Base-by-base conservation (phyloP, 176 grass and related monocot genomes). In the Triticum turgidum region DNA sequence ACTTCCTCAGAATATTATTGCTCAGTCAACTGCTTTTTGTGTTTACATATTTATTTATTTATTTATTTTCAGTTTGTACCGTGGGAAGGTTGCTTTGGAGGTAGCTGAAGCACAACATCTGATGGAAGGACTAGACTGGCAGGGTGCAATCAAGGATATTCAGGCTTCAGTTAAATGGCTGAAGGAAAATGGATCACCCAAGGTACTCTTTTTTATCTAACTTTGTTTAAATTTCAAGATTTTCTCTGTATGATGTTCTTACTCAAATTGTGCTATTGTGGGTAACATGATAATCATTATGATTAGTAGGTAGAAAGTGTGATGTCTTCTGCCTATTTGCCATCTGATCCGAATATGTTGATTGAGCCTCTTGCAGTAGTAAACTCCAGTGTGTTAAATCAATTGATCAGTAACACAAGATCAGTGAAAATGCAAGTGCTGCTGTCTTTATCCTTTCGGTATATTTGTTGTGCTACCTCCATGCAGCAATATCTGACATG, bases 111-210 rank as follows among this genome's bases (percentile, higher is more conserved):
- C 96, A 25, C 93, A 94, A 3, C 96, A 92, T 82, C 83, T 98
- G 81, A 94, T 96, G 90, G 89, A 94, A 14, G 93, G 92, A 85
- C 87, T 98, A 10, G 93, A 98, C 41, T 98, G 93, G 96, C 87
- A 73, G 52, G 92, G 92, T 59, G 93, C 96, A 76, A 83, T 98
- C 30, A 94, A 98, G 86, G 96, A 98, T 82, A 96, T 96, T 69
- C 78, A 86, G 11, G 93, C 96, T 88, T 96, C 96, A 69, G 92
- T 98, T 86, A 94, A 98, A 58, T 98, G 96, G 96, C 90, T 98
- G 61, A 98, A 98, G 52, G 77, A 92, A 77, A 94, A 90, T 91
- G 93, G 96, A 65, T 98, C 93, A 56, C 41, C 93, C 51, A 98
- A 98, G 93, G 96, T 92, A 59, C 51, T 17, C 4, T 25, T 30